These are phyloP conservation scores for Didymella arachidicola DNA, from an alignment of 2,329 filamentous ascomycete genomes.

Conservation along the genomic window DNA sequence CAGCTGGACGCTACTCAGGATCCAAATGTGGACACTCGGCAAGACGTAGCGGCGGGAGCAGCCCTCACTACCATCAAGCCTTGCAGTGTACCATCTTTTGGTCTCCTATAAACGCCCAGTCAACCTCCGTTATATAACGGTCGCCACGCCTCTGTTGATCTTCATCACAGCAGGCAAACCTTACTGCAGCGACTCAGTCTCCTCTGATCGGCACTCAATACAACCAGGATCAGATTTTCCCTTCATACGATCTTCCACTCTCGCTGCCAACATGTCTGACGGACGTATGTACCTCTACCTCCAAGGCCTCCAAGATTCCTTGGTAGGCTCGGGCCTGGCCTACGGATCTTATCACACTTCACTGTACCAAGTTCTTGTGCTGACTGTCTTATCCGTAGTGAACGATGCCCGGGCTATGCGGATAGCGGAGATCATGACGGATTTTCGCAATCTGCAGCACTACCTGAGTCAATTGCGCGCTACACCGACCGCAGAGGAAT, in stretches of 20 bases:
- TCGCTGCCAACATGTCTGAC: conserved; percentile 53
- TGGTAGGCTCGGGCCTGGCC: background rate
- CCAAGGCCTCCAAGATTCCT: background rate
- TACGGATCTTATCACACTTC: background rate
- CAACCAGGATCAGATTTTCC: conserved; percentile 11
- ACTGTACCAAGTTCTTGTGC: conserved; percentile 1
- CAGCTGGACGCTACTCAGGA: conserved; percentile 49
- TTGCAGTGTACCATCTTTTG: conserved; percentile 35
- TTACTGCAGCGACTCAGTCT: conserved; percentile 9
- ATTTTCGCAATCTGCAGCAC: conserved; percentile 68
- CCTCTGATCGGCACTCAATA: conserved; percentile 7
- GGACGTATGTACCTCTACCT: conserved; percentile 57
- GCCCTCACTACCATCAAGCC: conserved; percentile 45
- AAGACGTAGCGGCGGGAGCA: conserved; percentile 49
- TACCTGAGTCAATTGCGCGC: conserved; percentile 65
- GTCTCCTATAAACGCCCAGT: conserved; percentile 38
- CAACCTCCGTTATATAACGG: conserved; percentile 45
- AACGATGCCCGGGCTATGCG: conserved; percentile 70
- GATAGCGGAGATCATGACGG: conserved; percentile 69
- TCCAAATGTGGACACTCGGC: conserved; percentile 49
- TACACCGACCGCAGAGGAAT: conserved; percentile 61
- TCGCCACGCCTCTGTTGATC: conserved; percentile 42
- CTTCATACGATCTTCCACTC: background rate
- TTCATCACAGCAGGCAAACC: conserved; percentile 31
- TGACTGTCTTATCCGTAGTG: conserved; percentile 53